Conservation (phyloP, 257 asterid species). For the Primulina huaijiensis region DNA sequence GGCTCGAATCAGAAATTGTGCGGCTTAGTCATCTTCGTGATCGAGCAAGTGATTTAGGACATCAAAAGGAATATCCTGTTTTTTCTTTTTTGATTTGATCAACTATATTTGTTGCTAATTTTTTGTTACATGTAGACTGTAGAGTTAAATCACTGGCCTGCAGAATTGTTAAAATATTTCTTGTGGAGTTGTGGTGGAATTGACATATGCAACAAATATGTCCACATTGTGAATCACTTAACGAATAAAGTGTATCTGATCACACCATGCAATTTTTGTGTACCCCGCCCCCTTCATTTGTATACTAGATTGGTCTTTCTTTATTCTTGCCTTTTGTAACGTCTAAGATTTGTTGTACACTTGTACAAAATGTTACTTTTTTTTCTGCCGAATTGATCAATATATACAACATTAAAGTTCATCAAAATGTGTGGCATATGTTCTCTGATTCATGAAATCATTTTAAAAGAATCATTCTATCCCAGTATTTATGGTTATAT, state of each 20-base stretch:
- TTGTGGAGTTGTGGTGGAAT: neutral
- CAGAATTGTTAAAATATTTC: conserved; percentile 1
- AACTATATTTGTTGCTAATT: conserved; percentile 1
- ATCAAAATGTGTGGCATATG: neutral
- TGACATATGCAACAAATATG: neutral
- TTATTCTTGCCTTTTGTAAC: too few species aligned
- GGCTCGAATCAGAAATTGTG: conserved; percentile 85
- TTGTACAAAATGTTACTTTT: neutral
- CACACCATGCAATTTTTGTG: too few species aligned
- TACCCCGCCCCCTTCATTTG: too few species aligned
- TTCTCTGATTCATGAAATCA: too few species aligned
- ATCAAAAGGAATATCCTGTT: conserved; percentile 94
- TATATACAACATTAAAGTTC: neutral
- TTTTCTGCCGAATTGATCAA: neutral
- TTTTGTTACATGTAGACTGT: neutral
- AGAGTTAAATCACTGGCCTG: neutral
- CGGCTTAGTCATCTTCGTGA: conserved; percentile 96
- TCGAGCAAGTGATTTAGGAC: conserved; percentile 97
- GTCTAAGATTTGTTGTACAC: too few species aligned
- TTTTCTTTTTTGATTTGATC: conserved; percentile 16
- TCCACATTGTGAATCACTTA: neutral
- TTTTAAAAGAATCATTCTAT: neutral
- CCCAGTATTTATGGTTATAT: conserved; percentile 15
- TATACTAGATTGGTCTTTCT: too few species aligned
- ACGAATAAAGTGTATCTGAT: neutral